phyloP scores from a whole-genome alignment of 345 rosid species.

The Murraya paniculata region DNA sequence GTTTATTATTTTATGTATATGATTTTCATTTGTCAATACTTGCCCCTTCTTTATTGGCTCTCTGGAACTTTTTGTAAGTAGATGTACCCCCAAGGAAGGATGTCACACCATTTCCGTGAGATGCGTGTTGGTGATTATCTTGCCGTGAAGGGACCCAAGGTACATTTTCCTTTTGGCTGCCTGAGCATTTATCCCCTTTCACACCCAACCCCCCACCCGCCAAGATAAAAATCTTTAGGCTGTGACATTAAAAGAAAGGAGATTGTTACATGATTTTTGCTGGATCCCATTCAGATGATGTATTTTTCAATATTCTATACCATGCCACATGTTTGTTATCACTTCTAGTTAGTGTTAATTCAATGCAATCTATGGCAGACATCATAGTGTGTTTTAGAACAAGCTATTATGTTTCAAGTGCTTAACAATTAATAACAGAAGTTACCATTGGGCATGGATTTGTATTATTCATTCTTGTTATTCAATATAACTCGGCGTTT shows the following conservation, averaged over 20 bases:
- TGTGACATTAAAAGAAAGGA: neutral
- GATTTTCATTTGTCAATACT: neutral
- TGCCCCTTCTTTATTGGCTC: neutral
- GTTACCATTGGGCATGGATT: neutral
- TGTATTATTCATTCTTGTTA: neutral
- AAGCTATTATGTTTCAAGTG: neutral
- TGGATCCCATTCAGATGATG: neutral
- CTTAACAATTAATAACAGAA: neutral
- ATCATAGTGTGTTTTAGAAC: neutral
- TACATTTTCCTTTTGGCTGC: constrained; percentile 22
- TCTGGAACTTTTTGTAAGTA: constrained; percentile 25
- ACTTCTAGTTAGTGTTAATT: neutral
- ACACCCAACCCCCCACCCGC: too few species aligned
- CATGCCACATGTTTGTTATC: neutral
- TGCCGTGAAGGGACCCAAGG: constrained; percentile 98
- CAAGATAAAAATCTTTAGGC: neutral
- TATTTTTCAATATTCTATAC: neutral
- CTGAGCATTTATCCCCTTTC: neutral
- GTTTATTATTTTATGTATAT: neutral
- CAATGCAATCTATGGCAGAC: constrained; percentile 3
- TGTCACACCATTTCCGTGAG: constrained; percentile 99
- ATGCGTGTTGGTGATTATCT: constrained; percentile 81
- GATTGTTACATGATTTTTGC: neutral
- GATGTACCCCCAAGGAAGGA: constrained; percentile 99
- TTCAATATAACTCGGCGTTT: neutral